Evolutionary conservation across 2,329 filamentous ascomycete genomes (phyloP), one percentile per base, ranked within the genome.

Genomic region (Fusarium subglutinans): DNA sequence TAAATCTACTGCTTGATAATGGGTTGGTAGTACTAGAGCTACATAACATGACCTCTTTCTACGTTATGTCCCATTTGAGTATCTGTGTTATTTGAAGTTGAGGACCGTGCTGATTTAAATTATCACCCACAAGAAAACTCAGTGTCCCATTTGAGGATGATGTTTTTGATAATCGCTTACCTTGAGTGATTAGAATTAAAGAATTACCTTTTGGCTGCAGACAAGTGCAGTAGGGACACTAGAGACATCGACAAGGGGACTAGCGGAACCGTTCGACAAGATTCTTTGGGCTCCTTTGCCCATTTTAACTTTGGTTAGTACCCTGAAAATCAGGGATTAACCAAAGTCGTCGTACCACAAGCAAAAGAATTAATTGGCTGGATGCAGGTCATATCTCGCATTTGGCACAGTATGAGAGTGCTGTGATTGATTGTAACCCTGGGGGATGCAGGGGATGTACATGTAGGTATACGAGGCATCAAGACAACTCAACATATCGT

Each of bases 341-440:
- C 24, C 24, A 0, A 9, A 20, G 44, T 13, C 9, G 0, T 14
- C 24, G 4, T 14, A 14, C 18, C 6, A 7, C 24, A 15, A 15
- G 26, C 3, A 20, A 28, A 47, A 10, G 6, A 15, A 0, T 11
- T 28, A 1, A 47, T 47, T 47, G 18, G 35, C 40, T 15, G 10
- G 20, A 18, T 20, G 30, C 50, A 28, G 7, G n/a, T 33, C 15
- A 51, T 14, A 18, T 35, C 22, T 51, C 8, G 33, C 33, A 13
- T 50, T 33, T 14, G 8, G 28, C 47, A 50, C 22, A n/a, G 44
- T 47, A 26, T 14, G 14, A 18, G 14, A 24, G 33, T 28, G 51
- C 35, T 5, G 4, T 20, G 28, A 35, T 20, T 44, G 26, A 30
- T 13, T 43, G 54, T 6, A 11, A 56, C 37, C 38, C 54, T 14